phyloP scores from a whole-genome alignment of 2,329 filamentous ascomycete genomes.

The Aspergillus sp. region DNA sequence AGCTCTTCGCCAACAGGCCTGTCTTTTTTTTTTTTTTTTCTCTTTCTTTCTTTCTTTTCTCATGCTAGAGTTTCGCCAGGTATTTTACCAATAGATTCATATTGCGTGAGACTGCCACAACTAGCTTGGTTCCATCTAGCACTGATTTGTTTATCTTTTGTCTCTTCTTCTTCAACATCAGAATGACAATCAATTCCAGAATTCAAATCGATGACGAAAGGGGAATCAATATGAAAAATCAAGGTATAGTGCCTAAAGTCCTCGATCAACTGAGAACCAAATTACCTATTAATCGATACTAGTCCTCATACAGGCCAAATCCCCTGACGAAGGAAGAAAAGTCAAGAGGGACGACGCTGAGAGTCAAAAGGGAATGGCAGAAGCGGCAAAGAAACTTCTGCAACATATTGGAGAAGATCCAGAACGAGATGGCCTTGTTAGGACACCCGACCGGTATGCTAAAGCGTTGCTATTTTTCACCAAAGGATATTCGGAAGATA shows the following conservation, averaged over 20 bases:
- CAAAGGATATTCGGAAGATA: slow-evolving; percentile 85
- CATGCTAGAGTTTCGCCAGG: too few species aligned
- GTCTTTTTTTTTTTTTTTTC: too few species aligned
- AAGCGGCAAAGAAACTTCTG: slow-evolving; percentile 28
- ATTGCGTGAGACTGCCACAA: not conserved
- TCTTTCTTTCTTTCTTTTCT: too few species aligned
- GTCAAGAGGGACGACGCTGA: not conserved
- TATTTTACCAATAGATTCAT: too few species aligned
- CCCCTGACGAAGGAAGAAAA: not conserved
- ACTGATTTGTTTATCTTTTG: not conserved
- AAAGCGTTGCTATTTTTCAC: slow-evolving; percentile 90
- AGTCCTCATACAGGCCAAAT: not conserved
- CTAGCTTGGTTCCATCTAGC: not conserved
- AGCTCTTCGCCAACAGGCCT: too few species aligned
- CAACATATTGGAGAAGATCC: slow-evolving; percentile 58
- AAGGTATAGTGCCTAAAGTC: not conserved
- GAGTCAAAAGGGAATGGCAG: not conserved
- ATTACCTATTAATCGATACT: not conserved
- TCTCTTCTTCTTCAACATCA: not conserved
- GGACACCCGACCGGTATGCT: slow-evolving; percentile 72
- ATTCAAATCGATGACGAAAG: not conserved
- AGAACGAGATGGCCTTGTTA: slow-evolving; percentile 51
- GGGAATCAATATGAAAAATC: not conserved
- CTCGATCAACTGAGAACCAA: not conserved
- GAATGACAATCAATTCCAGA: not conserved